Evolutionary conservation across 176 grass and related monocot genomes (phyloP).

Genomic region (Phoenix dactylifera): DNA sequence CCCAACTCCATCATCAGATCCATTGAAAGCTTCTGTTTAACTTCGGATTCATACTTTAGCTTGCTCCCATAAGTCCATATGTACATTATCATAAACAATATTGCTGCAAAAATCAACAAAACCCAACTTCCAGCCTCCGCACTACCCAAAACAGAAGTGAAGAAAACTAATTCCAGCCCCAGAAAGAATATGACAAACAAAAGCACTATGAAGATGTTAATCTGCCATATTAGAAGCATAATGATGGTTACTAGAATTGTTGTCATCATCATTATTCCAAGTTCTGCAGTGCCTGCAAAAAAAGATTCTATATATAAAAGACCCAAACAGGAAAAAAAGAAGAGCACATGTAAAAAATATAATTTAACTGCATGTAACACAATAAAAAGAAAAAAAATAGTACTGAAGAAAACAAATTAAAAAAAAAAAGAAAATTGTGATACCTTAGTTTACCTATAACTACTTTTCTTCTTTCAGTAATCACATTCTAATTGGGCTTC

Average conservation of each 20-base stretch:
- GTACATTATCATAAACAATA: constrained; percentile 71
- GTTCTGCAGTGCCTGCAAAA: constrained; percentile 79
- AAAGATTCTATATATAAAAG: constrained; percentile 4
- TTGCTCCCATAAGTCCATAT: constrained; percentile 99
- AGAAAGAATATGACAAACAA: constrained; percentile 71
- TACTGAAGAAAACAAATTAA: too few relatives aligned
- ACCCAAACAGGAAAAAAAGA: background rate
- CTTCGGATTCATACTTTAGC: constrained; percentile 93
- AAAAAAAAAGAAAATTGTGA: too few relatives aligned
- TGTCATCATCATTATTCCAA: constrained; percentile 96
- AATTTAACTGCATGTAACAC: too few relatives aligned
- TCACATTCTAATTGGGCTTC: too few relatives aligned
- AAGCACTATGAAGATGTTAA: constrained; percentile 77
- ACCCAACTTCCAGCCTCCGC: constrained; percentile 90
- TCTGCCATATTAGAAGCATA: constrained; percentile 99
- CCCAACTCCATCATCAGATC: constrained; percentile 70
- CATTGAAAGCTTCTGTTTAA: constrained; percentile 89
- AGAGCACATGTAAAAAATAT: too few relatives aligned
- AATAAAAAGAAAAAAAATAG: background rate
- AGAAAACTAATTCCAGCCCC: constrained; percentile 83
- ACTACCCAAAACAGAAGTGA: constrained; percentile 79
- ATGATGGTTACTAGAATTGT: constrained; percentile 89
- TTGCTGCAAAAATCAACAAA: constrained; percentile 68
- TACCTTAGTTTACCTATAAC: too few relatives aligned
- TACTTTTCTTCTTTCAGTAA: too few relatives aligned